These are phyloP conservation scores for Ramularia endophylla DNA, from an alignment of 2,329 filamentous ascomycete species.

Conservation along the genomic window DNA sequence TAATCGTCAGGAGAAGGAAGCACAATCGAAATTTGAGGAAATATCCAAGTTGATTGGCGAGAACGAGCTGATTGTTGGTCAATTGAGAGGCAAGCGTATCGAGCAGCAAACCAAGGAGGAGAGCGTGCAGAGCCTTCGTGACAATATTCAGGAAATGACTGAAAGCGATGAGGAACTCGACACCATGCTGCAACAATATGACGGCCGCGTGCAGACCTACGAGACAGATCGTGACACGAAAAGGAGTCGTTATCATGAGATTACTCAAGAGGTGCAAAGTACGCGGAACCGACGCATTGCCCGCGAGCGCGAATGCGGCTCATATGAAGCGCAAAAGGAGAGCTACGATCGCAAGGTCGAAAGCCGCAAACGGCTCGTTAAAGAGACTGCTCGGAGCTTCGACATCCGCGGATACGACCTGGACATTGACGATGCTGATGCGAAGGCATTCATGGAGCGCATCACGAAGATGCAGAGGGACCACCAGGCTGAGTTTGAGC, in stretches of 20 bases:
- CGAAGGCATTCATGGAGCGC: slow-evolving; percentile 70
- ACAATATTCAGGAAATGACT: slow-evolving; percentile 67
- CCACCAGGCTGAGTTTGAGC: slow-evolving; percentile 72
- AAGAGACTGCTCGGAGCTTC: slow-evolving; percentile 68
- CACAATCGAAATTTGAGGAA: slow-evolving; percentile 46
- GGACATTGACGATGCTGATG: slow-evolving; percentile 65
- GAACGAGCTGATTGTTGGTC: slow-evolving; percentile 67
- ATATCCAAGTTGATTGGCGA: slow-evolving; percentile 68
- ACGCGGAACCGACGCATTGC: slow-evolving; percentile 37
- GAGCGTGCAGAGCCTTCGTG: slow-evolving; percentile 63
- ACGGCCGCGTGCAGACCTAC: slow-evolving; percentile 59
- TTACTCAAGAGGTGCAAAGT: slow-evolving; percentile 49
- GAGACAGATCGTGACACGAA: slow-evolving; percentile 58
- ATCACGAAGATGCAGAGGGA: slow-evolving; percentile 70
- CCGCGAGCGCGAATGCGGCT: slow-evolving; percentile 62
- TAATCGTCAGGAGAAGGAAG: slow-evolving; percentile 55
- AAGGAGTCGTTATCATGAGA: slow-evolving; percentile 58
- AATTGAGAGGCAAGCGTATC: slow-evolving; percentile 69
- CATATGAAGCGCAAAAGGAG: slow-evolving; percentile 77
- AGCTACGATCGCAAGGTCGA: slow-evolving; percentile 76
- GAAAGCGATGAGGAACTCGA: slow-evolving; percentile 74
- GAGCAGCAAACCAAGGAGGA: slow-evolving; percentile 65
- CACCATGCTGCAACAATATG: slow-evolving; percentile 67
- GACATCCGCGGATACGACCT: slow-evolving; percentile 80
- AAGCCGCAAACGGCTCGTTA: slow-evolving; percentile 66